Percentiles rank a stretch among this genome's conserved stretches.
Conservation (phyloP, 768 basidiomycete genomes). For the Pulveroboletus sp. region DNA sequence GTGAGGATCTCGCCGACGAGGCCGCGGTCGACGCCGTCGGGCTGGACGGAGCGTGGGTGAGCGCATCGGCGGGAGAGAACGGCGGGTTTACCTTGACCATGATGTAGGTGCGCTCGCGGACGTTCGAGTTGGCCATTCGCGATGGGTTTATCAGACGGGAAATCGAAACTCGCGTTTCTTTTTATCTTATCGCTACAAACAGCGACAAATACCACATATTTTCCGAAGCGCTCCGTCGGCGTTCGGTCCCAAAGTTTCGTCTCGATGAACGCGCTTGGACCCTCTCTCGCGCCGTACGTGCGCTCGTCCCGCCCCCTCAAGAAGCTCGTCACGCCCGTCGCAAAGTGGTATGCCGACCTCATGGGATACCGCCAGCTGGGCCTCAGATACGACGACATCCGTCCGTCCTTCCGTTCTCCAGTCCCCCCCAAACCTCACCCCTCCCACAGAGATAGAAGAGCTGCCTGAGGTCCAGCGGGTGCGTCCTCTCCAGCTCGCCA, state of each 20-base stretch:
- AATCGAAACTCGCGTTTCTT: not conserved
- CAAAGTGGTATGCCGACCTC: slow-evolving; percentile 76
- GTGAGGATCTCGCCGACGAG: slow-evolving; percentile 94
- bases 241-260: not conserved
- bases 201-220: slow-evolving; percentile 39
- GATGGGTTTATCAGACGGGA: slow-evolving; percentile 23
- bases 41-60: no score
- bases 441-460: slow-evolving; percentile 66
- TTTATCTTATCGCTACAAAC: slow-evolving; percentile 40
- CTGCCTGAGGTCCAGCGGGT: slow-evolving; percentile 75
- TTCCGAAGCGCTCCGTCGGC: slow-evolving; percentile 19
- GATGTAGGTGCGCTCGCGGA: slow-evolving; percentile 91
- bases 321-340: slow-evolving; percentile 69
- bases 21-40: slow-evolving; percentile 97
- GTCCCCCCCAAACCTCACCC: not conserved
- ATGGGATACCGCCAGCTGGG: slow-evolving; percentile 85
- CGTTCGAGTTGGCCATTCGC: slow-evolving; percentile 24
- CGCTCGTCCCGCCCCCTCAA: slow-evolving; percentile 64
- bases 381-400: slow-evolving; percentile 91
- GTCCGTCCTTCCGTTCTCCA: slow-evolving; percentile 44
- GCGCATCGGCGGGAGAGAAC: not conserved
- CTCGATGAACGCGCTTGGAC: slow-evolving; percentile 50
- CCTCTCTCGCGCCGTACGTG: slow-evolving; percentile 74
- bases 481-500: slow-evolving; percentile 18
- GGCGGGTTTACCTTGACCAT: slow-evolving; percentile 83